Evolutionary conservation across 305 asterid species (phyloP).

Genomic region (Fraxinus platypoda): DNA sequence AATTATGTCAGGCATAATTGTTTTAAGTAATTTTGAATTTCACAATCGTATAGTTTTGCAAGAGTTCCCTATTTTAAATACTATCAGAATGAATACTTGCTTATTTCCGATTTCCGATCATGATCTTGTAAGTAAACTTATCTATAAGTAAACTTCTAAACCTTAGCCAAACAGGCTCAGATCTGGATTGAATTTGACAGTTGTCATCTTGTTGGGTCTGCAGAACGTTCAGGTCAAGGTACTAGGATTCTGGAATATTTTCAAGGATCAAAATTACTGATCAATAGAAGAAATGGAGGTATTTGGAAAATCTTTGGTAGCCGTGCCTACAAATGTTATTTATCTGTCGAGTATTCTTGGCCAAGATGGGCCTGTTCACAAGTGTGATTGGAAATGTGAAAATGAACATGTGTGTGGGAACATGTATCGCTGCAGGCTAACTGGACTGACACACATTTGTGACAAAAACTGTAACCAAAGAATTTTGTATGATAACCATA

Average conservation of each 20-base stretch:
- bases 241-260: constrained; percentile 32
- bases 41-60: background rate
- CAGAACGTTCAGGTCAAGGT: constrained; percentile 46
- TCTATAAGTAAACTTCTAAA: background rate
- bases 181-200: constrained; percentile 32
- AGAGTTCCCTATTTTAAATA: background rate
- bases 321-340: constrained; percentile 73
- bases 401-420: constrained; percentile 86
- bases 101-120: background rate
- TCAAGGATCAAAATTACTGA: constrained; percentile 21
- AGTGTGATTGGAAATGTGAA: constrained; percentile 37
- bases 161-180: background rate
- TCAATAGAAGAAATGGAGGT: constrained; percentile 68
- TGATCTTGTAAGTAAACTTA: background rate
- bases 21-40: background rate
- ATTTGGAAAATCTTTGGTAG: constrained; percentile 82
- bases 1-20: background rate
- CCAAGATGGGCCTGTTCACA: constrained; percentile 75
- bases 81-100: background rate
- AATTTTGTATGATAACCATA: constrained; percentile 82
- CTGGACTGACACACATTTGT: constrained; percentile 87
- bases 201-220: constrained; percentile 52
- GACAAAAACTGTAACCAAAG: constrained; percentile 98
- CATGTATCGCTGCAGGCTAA: constrained; percentile 91
- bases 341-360: constrained; percentile 90